phyloP scores from a whole-genome alignment of 164 flowering plant species.

The Liriodendron chinense region DNA sequence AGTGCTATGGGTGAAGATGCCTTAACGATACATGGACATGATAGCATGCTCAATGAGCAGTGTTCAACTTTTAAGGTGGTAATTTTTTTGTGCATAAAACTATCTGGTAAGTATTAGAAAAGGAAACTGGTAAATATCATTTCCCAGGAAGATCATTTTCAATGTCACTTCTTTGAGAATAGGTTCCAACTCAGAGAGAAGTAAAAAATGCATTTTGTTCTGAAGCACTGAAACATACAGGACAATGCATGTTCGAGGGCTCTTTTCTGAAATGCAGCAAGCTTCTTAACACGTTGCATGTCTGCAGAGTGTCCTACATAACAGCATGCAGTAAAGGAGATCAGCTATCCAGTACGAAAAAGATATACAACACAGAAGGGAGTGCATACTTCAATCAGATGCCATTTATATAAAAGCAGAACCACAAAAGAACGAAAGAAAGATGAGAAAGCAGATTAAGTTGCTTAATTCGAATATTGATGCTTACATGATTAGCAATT shows the following conservation, averaged over 20 bases:
- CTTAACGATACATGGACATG: too few relatives aligned
- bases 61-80: too few relatives aligned
- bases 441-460: neutral
- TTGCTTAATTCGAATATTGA: neutral
- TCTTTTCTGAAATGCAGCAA: conserved; percentile 56
- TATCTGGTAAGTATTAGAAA: too few relatives aligned
- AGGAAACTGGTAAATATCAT: neutral
- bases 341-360: neutral
- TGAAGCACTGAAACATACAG: conserved; percentile 36
- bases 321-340: neutral
- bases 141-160: neutral
- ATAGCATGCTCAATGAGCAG: too few relatives aligned
- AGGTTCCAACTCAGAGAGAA: neutral
- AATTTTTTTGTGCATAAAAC: too few relatives aligned
- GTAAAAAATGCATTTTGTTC: neutral
- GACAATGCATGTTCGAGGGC: conserved; percentile 68
- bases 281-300: conserved; percentile 40
- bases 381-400: too few relatives aligned
- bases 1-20: too few relatives aligned
- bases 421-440: neutral
- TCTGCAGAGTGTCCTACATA: conserved; percentile 22
- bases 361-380: neutral
- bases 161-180: neutral
- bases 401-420: too few relatives aligned
- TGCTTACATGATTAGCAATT: neutral